These are phyloP conservation scores for Casuarina glauca DNA, from an alignment of 306 rosid species.

Conservation along the genomic window DNA sequence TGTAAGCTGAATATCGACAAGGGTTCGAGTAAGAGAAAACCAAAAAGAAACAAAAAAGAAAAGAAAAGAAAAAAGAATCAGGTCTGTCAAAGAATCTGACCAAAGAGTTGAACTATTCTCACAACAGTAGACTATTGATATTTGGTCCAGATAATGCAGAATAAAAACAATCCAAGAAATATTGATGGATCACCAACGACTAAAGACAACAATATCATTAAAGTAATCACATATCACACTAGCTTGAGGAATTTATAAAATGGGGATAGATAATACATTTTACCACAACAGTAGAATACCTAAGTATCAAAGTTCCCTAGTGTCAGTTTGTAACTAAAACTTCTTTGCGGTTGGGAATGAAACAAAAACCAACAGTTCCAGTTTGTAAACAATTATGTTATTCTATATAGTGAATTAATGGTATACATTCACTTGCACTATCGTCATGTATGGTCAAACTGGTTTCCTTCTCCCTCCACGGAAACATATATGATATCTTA, in stretches of 20 bases:
- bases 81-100: neutral
- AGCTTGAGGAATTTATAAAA: neutral
- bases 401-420: no score
- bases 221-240: neutral
- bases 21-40: conserved; percentile 26
- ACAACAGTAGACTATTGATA: neutral
- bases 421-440: no score
- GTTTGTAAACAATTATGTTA: neutral
- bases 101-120: neutral
- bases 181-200: neutral
- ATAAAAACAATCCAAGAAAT: neutral
- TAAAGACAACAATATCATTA: neutral
- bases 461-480: no score
- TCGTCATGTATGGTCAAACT: no score
- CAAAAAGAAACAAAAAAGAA: conserved; percentile 12
- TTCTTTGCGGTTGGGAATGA: neutral
- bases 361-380: neutral
- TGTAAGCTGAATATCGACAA: conserved; percentile 57
- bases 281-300: neutral
- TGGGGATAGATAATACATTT: neutral
- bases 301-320: neutral
- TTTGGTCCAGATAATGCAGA: neutral
- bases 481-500: neutral
- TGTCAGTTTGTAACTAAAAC: neutral
- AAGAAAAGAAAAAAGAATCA: conserved; percentile 11